Conservation (phyloP, 192 early-diverging fungal species). For the Dimargaris cristalligena region DNA sequence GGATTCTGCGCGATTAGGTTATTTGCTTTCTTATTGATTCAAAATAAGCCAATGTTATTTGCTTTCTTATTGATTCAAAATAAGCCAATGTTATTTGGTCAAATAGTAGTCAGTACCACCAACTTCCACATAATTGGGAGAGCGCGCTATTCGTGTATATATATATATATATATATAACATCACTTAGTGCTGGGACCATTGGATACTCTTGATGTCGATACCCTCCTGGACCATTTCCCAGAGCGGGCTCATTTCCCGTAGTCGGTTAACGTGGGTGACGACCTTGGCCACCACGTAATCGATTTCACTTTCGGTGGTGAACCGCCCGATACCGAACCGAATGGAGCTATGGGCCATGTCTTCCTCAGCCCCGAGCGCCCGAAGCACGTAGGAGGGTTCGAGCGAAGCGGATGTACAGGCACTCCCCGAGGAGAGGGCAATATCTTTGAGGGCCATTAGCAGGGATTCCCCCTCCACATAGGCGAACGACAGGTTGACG, state of each 20-base stretch:
- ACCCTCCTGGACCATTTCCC: conserved; percentile 95
- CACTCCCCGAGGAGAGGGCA: conserved; percentile 84
- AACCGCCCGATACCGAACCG: conserved; percentile 94
- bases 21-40: background rate
- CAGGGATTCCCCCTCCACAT: conserved; percentile 93
- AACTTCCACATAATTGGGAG: background rate
- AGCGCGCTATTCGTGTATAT: background rate
- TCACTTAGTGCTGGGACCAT: conserved; percentile 68
- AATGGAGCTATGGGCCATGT: conserved; percentile 88
- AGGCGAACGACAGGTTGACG: conserved; percentile 91
- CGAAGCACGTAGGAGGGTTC: conserved; percentile 95
- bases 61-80: background rate
- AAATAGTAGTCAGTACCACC: background rate
- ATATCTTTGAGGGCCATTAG: conserved; percentile 97
- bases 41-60: background rate
- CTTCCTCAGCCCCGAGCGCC: conserved; percentile 91
- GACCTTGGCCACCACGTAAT: conserved; percentile 71
- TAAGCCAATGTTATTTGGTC: background rate
- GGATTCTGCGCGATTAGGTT: no score
- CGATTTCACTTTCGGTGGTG: conserved; percentile 88
- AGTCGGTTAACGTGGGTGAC: conserved; percentile 65
- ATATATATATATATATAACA: no score
- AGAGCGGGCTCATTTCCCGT: conserved; percentile 91
- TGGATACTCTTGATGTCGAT: conserved; percentile 82
- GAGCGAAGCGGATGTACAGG: conserved; percentile 89